Evolutionary conservation across 495 filamentous ascomycete species (phyloP).

Genomic region (Collariella sp.): DNA sequence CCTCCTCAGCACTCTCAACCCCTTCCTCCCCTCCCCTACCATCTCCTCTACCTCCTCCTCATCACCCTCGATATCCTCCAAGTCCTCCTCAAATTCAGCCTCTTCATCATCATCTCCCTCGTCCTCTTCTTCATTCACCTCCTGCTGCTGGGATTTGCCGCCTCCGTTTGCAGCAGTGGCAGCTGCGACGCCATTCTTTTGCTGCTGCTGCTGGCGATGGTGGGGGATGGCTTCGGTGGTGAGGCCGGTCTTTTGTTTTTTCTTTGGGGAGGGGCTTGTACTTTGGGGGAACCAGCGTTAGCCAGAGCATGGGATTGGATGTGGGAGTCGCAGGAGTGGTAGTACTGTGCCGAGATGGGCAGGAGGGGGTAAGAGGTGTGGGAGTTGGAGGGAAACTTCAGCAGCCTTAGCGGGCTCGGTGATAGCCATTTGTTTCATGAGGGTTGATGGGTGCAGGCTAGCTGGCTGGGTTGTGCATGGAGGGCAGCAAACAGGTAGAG

Average conservation of each 20-base stretch:
- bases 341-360: too few relatives aligned
- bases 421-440: neutral
- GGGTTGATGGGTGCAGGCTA: neutral
- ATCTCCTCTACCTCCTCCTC: conserved; percentile 27
- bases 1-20: conserved; percentile 27
- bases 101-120: conserved; percentile 29
- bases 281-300: conserved; percentile 11
- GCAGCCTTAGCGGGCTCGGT: too few relatives aligned
- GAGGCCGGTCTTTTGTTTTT: conserved; percentile 38
- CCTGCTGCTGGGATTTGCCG: too few relatives aligned
- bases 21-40: conserved; percentile 29
- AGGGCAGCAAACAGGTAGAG: too few relatives aligned
- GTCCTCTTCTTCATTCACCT: conserved; percentile 26
- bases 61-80: conserved; percentile 26
- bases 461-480: too few relatives aligned
- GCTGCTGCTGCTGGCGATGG: too few relatives aligned
- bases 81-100: conserved; percentile 26
- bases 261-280: conserved; percentile 40
- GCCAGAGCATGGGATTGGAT: too few relatives aligned
- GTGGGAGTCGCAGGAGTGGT: too few relatives aligned
- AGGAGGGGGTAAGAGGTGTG: too few relatives aligned
- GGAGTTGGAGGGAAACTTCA: too few relatives aligned
- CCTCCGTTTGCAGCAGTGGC: too few relatives aligned
- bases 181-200: conserved; percentile 25
- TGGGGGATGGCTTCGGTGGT: conserved; percentile 21